Evolutionary conservation across 345 rosid genomes (phyloP), one percentile per base, ranked within the genome.

Genomic region (Hevea brasiliensis): DNA sequence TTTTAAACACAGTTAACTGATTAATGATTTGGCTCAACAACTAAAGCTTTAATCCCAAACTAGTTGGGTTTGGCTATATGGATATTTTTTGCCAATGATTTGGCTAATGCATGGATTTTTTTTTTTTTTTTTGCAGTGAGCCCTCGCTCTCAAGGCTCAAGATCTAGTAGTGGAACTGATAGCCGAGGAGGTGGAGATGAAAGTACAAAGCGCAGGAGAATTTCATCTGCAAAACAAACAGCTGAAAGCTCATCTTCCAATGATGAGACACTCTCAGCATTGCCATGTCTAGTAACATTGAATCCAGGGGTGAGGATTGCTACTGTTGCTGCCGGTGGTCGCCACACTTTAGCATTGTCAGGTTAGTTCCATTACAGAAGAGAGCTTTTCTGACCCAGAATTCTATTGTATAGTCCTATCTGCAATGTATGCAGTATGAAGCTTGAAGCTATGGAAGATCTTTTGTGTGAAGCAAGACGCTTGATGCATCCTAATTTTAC

Each of bases 281-380:
- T 87, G 64, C 99, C 99, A 58, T 96, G 97, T 73, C 88, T 96
- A 67, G 98, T 93, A 60, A 80, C 94, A 7, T 65, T 96, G 77
- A 89, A 89, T 41, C 96, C 97, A 14, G 98, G 98, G 77, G 97
- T 96, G 54, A 86, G 93, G 78, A 88, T 96, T 77, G 77, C 74
- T 13, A 63, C 83, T 69, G 99, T 93, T 68, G 94, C 99, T 79
- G 90, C 99, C 29, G 99, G 99, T 70, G 99, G 98, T 58, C 96
- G 98, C 70, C 99, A 96, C 77, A 91, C 95, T 67, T 84, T 96
- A 68, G 95, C 93, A 65, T 74, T 96, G 77, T 96, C 99, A 86
- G 99, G 99, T 91, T 78, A 80, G 45, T 42, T 40, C 17, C 51
- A 64, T 32, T 69, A 23, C 27, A 41, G 64, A 73, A 71, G 56